Percentiles rank a stretch among this genome's conserved stretches.
Conservation (phyloP, 768 basidiomycete genomes). For the Pulveroboletus sp. region DNA sequence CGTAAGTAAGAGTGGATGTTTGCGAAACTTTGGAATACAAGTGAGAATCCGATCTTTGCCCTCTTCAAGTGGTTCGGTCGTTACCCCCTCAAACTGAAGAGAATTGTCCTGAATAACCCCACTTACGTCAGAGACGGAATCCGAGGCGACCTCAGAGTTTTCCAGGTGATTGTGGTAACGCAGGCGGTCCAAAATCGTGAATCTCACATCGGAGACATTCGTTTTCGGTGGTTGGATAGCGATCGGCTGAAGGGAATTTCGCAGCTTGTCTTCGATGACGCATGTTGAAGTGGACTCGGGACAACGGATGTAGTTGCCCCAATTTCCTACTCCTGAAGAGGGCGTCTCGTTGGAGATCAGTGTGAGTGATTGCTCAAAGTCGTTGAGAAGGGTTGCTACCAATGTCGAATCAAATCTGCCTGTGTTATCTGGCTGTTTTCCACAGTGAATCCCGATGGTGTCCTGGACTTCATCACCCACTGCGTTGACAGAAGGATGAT, state of each 20-base stretch:
- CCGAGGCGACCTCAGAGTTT: neutral
- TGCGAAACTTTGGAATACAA: neutral
- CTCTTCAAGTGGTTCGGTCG: neutral
- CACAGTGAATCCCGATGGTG: neutral
- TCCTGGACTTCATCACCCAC: neutral
- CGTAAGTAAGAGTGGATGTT: neutral
- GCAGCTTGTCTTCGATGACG: neutral
- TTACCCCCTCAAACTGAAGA: neutral
- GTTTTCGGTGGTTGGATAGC: neutral
- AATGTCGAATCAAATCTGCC: neutral
- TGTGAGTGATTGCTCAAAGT: conserved; percentile 9
- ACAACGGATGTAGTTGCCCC: neutral
- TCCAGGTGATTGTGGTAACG: neutral
- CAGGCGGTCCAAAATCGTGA: neutral
- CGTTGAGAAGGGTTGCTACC: conserved; percentile 2
- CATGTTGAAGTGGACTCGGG: neutral
- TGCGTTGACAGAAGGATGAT: neutral
- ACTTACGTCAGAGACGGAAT: neutral
- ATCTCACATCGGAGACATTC: neutral
- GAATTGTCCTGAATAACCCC: neutral
- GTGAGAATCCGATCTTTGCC: neutral
- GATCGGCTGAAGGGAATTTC: neutral
- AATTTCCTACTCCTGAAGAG: neutral
- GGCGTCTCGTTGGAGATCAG: neutral
- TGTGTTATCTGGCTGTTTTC: neutral